Evolutionary conservation across 129 eudicot species (phyloP).

Genomic region (Arctium minus): DNA sequence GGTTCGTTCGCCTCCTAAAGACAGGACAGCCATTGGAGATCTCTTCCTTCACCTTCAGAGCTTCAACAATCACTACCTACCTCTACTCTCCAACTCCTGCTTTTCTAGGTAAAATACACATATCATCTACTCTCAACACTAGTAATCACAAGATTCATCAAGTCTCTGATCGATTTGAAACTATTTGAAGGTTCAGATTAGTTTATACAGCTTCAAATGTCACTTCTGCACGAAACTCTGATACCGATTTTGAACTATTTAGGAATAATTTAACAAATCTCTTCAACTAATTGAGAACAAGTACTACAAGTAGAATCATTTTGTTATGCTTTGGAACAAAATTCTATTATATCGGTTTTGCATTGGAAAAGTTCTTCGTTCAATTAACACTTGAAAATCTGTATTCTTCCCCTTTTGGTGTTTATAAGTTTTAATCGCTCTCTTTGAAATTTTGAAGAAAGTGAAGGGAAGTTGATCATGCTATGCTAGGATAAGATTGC

Average conservation of each 20-base stretch:
- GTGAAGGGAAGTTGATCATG: neutral
- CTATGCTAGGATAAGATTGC: neutral
- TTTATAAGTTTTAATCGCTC: neutral
- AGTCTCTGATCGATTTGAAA: neutral
- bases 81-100: neutral
- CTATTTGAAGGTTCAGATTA: neutral
- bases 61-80: slow-evolving; percentile 4
- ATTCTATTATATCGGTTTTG: neutral
- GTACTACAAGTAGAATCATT: neutral
- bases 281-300: neutral
- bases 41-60: neutral
- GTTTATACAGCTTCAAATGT: neutral
- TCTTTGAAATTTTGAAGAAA: neutral
- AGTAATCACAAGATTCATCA: slow-evolving; percentile 2
- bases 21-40: slow-evolving; percentile 1
- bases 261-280: neutral
- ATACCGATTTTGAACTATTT: neutral
- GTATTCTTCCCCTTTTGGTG: neutral
- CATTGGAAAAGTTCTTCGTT: neutral
- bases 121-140: neutral
- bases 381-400: neutral
- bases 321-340: neutral
- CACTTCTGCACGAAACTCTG: neutral
- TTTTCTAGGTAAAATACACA: neutral
- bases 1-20: slow-evolving; percentile 14